Conservation (phyloP, 2,329 filamentous ascomycete species). For the Acrocalymma vagum region DNA sequence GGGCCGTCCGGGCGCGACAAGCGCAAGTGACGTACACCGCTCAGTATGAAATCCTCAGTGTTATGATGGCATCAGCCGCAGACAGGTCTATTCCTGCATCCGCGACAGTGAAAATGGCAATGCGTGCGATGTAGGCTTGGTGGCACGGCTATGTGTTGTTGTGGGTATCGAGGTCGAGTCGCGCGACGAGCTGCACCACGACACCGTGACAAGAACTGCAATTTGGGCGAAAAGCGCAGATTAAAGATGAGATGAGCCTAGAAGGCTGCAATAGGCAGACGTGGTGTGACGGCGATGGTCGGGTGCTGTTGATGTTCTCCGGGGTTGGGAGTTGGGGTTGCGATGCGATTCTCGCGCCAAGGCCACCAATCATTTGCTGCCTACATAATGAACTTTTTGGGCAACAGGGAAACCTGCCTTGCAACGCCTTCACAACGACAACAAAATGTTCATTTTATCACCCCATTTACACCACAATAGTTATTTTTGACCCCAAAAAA, state of each 20-base stretch:
- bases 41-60: slow-evolving; percentile 15
- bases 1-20: slow-evolving; percentile 12
- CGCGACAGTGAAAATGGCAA: slow-evolving; percentile 23
- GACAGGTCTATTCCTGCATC: slow-evolving; percentile 24
- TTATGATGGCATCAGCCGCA: slow-evolving; percentile 35
- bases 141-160: slow-evolving; percentile 30
- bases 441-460: slow-evolving; percentile 19
- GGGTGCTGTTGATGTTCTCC: no score
- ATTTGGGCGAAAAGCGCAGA: slow-evolving; percentile 22
- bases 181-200: slow-evolving; percentile 23
- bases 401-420: slow-evolving; percentile 23
- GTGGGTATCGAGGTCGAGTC: slow-evolving; percentile 21
- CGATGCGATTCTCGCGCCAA: slow-evolving; percentile 21
- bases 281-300: slow-evolving; percentile 22
- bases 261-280: slow-evolving; percentile 19
- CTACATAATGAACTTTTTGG: slow-evolving; percentile 9
- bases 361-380: slow-evolving; percentile 12
- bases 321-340: slow-evolving; percentile 30
- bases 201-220: slow-evolving; percentile 12
- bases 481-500: no score
- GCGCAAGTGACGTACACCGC: slow-evolving; percentile 33
- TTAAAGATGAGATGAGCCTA: no score
- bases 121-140: slow-evolving; percentile 27
- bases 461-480: slow-evolving; percentile 11
- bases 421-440: slow-evolving; percentile 24